phyloP scores from a whole-genome alignment of 2,329 filamentous ascomycete species.

The Arthroderma sp. region DNA sequence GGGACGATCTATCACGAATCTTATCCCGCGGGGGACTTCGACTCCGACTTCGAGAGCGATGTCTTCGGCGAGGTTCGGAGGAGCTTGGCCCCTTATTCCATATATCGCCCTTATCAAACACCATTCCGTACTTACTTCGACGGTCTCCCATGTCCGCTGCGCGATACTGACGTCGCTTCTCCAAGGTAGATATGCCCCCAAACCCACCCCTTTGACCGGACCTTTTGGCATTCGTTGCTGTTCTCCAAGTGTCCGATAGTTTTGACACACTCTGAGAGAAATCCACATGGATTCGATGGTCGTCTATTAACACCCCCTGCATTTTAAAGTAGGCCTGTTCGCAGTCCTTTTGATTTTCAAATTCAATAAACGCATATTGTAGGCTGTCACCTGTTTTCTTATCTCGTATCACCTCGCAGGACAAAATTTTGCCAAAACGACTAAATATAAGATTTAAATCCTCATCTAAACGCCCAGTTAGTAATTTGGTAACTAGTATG shows the following conservation, averaged over 20 bases:
- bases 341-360: constrained; percentile 80
- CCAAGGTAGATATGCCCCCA: constrained; percentile 75
- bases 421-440: constrained; percentile 87
- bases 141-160: constrained; percentile 44
- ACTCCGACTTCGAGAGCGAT: constrained; percentile 28
- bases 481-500: not conserved
- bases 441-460: constrained; percentile 94
- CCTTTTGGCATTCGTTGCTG: constrained; percentile 71
- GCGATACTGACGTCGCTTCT: constrained; percentile 83
- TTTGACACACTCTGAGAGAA: constrained; percentile 92
- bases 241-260: constrained; percentile 79
- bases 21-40: constrained; percentile 32
- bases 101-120: constrained; percentile 65
- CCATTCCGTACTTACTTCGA: constrained; percentile 57
- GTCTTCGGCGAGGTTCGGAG: constrained; percentile 7
- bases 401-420: constrained; percentile 91
- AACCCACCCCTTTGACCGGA: constrained; percentile 60
- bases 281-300: constrained; percentile 94
- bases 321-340: constrained; percentile 98
- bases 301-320: constrained; percentile 93
- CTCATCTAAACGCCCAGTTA: constrained; percentile 47
- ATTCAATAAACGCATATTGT: constrained; percentile 97
- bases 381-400: constrained; percentile 87
- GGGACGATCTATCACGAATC: constrained; percentile 20
- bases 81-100: constrained; percentile 31